Base-by-base conservation (phyloP, 768 basidiomycete genomes). In the Tulasnella sp. region DNA sequence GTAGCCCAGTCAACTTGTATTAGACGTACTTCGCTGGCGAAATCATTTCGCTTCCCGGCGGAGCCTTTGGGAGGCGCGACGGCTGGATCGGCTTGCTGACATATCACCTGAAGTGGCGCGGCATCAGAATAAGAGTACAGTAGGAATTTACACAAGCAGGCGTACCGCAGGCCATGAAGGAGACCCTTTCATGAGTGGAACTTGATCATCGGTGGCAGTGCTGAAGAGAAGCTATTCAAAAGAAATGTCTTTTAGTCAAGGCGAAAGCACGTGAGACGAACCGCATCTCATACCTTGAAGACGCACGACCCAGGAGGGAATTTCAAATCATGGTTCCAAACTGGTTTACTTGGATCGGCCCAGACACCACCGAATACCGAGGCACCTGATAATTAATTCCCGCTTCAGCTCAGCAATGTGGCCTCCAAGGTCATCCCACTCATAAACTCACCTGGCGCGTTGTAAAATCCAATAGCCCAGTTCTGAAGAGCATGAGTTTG, bases 391-490 rank as follows among this genome's bases (percentile, higher is more conserved):
- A n/a, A 42, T 39, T 38, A 22, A 42, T 7, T 17, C 5, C 2
- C 12, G 4, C 1, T 42, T 42, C 11, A 42, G 42, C 42, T 42
- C 42, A 12, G 12, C 2, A 42, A 2, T 14, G 7, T 7, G n/a
- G n/a, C 42, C 42, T 12, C 14, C 42, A 6, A 42, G 12, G 42
- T 12, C 11, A 42, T 3, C 42, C n/a, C n/a, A n/a, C n/a, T 15
- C 11, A 42, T 42, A 31, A 38, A 25, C 71, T 39, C 8, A 71
- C 71, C 71, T 37, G 39, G 4, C 19, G 71, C 34, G 38, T 71
- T 71, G 39, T 71, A 71, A 45, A 71, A 71, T 8, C 71, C 71
- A 38, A 71, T 71, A 45, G 71, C 71, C 71, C 71, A 71, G 25
- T 39, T 40, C 37, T 71, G 71, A 7, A 71, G 71, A 40, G 37